Evolutionary conservation across 2,329 filamentous ascomycete species (phyloP).

Genomic region (Cladosporium austrohemisphaericum): DNA sequence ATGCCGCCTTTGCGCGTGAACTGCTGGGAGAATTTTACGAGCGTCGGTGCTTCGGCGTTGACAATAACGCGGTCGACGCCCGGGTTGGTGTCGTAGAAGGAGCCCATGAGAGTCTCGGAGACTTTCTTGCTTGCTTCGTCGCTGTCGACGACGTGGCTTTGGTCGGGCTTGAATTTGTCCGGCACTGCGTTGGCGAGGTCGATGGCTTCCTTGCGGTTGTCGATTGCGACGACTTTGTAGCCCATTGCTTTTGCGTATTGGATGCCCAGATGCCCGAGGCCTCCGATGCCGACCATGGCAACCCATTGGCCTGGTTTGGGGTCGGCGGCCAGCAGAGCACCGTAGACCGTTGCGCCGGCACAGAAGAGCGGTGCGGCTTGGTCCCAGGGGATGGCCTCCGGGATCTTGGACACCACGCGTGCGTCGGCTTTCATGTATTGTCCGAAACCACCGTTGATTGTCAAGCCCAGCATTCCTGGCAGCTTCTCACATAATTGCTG

Average conservation of each 20-base stretch:
- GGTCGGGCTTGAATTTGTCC: constrained; percentile 10
- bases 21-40: constrained; percentile 11
- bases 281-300: constrained; percentile 45
- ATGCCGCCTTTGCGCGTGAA: constrained; percentile 15
- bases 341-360: constrained; percentile 56
- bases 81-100: constrained; percentile 16
- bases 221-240: constrained; percentile 42
- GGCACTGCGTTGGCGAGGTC: neutral
- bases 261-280: constrained; percentile 45
- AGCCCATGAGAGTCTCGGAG: constrained; percentile 12
- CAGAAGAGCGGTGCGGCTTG: constrained; percentile 58
- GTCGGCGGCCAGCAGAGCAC: constrained; percentile 32
- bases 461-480: constrained; percentile 15
- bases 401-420: constrained; percentile 35
- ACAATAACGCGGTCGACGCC: constrained; percentile 14
- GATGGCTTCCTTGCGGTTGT: constrained; percentile 37
- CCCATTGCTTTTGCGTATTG: constrained; percentile 49
- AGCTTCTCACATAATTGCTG: constrained; percentile 14
- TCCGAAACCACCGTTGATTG: constrained; percentile 13
- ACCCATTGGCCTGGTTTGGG: constrained; percentile 36
- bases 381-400: constrained; percentile 48
- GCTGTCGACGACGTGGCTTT: constrained; percentile 7
- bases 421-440: constrained; percentile 15
- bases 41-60: constrained; percentile 12
- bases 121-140: constrained; percentile 1